These are phyloP conservation scores for Aspergillus latus DNA, from an alignment of 2,329 filamentous ascomycete species.

Conservation along the genomic window DNA sequence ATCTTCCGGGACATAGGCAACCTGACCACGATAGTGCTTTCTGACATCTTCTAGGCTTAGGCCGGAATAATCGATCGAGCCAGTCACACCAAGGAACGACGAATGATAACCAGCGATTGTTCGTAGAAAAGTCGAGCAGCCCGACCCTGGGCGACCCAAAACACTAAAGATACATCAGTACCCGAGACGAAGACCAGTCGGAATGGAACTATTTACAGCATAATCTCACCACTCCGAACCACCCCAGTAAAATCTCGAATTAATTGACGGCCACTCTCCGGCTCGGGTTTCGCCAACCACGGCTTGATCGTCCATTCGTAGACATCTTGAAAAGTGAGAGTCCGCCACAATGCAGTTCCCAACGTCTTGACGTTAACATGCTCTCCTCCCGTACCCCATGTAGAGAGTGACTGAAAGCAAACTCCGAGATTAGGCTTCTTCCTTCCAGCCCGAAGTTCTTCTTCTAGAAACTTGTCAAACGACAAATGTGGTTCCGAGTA, in stretches of 20 bases:
- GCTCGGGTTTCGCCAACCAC: slow-evolving; percentile 43
- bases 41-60: slow-evolving; percentile 63
- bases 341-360: slow-evolving; percentile 69
- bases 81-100: slow-evolving; percentile 62
- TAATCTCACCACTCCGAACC: slow-evolving; percentile 65
- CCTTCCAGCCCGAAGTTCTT: slow-evolving; percentile 63
- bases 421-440: slow-evolving; percentile 72
- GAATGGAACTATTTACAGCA: slow-evolving; percentile 47
- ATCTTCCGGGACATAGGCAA: slow-evolving; percentile 71
- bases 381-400: slow-evolving; percentile 65
- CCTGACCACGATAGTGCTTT: slow-evolving; percentile 66
- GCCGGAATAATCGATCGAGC: slow-evolving; percentile 68
- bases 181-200: no score
- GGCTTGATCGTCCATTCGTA: slow-evolving; percentile 57
- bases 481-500: slow-evolving; percentile 56
- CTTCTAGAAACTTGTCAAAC: slow-evolving; percentile 66
- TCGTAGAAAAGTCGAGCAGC: slow-evolving; percentile 72
- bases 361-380: slow-evolving; percentile 66
- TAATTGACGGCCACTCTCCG: slow-evolving; percentile 51
- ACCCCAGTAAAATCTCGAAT: slow-evolving; percentile 66
- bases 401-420: slow-evolving; percentile 69
- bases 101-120: slow-evolving; percentile 66
- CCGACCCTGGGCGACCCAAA: slow-evolving; percentile 66
- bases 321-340: slow-evolving; percentile 70
- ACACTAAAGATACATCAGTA: slow-evolving; percentile 37